Base-by-base conservation (phyloP, 1,284 basidiomycete species). In the Apiotrichum veenhuisii region DNA sequence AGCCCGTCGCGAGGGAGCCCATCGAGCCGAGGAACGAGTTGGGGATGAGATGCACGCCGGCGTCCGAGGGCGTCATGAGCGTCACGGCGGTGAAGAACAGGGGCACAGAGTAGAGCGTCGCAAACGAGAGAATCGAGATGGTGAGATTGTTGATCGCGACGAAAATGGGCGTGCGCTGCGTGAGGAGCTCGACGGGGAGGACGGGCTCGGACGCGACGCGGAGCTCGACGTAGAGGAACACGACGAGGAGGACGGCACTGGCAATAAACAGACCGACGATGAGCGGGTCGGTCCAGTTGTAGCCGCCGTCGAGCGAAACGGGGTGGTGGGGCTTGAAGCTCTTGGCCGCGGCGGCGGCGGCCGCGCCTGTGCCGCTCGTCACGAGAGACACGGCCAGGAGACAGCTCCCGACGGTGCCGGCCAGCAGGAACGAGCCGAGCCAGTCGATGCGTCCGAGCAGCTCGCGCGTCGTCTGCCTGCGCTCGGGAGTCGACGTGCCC, bases 41-140 rank as follows among this genome's bases (percentile, higher is more conserved):
- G 27, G 92, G 92, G 47, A 96, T 81, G 36, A 96, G 76, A 78
- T 92, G 92, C 20, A 88, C 54, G 84, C 89, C 89, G 52, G 90
- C 83, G 59, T 82, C 79, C 34, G 86, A 83, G 18, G 91, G 82
- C 15, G 85, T 84, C 65, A 84, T 81, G 56, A 91, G 79, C 61
- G 84, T 83, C 44, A 93, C 92, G n/a, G 90, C 86, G 57, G 88
- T 87, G 68, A 91, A 94, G 78, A 89, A 93, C 73, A 93, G 75
- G 20, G 91, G 91, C 30, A 90, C 81, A 67, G 89, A 89, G 76
- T 93, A 94, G 36, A 93, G 88, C 82, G 86, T 85, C 0, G 87
- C 88, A 72, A 89, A 94, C 25, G 87, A 84, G 20, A 85, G 81
- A 71, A 89, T 82, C 2, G 70, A 74, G 34, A 76, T 69, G 61